Evolutionary conservation across 106 monocot species (phyloP), one percentile per base, ranked within the genome.

Genomic region (Phalaenopsis equestris): DNA sequence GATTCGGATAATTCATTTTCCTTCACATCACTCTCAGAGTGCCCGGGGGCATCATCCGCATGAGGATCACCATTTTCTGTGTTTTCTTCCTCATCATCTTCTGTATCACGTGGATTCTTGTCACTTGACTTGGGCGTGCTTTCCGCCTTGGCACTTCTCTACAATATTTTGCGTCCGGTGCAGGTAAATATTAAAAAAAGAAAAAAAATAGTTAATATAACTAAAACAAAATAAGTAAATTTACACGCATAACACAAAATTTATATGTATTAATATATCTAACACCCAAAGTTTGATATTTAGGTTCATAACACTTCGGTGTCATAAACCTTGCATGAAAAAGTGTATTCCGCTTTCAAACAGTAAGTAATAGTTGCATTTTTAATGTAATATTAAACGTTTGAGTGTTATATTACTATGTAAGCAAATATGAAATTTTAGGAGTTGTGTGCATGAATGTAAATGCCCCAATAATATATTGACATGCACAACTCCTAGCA

Each of bases 71-170:
- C 86, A 82, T 81, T 76, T 41, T 81, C 84, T 48, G 52, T 57
- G 23, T 86, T 78, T 23, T 82, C 81, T 19, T 79, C 78, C 17
- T 82, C 79, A 47, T 81, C 85, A 70, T 80, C 80, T 73, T 84
- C 86, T 24, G 55, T 82, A 61, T 84, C 86, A 43, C 79, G 38
- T 39, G 55, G 42, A 72, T 19, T 38, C 47, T 78, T 86, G 45
- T 47, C 73, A 74, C 55, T 55, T 19, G 74, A 41, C 42, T 16
- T 87, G 42, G 78, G 49, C 7, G 68, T 78, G 47, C 37, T 78
- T 24, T 77, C 79, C 30, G 19, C 42, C 80, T 84, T 85, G 38
- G 12, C 64, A 61, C 6, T 19, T 76, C 70, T 83, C 88, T 85
- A 80, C 83, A 77, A 73, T 19, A 42, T 74, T 75, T 38, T 19